A percentile compares a stretch with the other conserved stretches of the same genome.
These are phyloP conservation scores for Parietichytrium sp. DNA, from an alignment of 108 stramenopile species.

Conservation along the genomic window DNA sequence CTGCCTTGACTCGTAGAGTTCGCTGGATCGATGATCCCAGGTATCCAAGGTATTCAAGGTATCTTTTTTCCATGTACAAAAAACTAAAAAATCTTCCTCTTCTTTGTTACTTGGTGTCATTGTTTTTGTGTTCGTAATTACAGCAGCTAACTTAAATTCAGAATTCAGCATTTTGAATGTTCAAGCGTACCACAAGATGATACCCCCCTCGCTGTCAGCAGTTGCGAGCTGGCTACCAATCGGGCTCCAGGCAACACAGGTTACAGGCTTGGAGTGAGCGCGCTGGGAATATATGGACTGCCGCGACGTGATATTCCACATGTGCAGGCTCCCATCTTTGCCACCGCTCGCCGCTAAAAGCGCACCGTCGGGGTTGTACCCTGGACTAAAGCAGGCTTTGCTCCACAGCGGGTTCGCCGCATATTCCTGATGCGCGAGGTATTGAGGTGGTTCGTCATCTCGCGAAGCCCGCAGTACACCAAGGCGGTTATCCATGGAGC, in stretches of 20 bases:
- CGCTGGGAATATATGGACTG: neutral
- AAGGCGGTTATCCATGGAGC: slow-evolving; percentile 3
- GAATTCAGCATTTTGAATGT: too few relatives aligned
- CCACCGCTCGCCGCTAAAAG: neutral
- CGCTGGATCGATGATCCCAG: too few relatives aligned
- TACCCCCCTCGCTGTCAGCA: neutral
- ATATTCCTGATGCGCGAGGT: neutral
- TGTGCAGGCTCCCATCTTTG: neutral
- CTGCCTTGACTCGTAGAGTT: too few relatives aligned
- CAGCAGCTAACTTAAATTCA: too few relatives aligned
- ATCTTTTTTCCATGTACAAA: too few relatives aligned
- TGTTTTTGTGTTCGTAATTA: too few relatives aligned
- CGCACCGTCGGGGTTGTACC: neutral
- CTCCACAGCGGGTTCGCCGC: slow-evolving; percentile 16
- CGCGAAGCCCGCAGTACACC: neutral
- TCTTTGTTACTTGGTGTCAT: too few relatives aligned
- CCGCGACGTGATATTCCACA: neutral
- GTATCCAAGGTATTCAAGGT: too few relatives aligned
- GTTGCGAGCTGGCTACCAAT: slow-evolving; percentile 8
- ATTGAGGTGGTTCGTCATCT: slow-evolving; percentile 13
- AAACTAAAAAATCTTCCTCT: too few relatives aligned
- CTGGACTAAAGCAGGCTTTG: slow-evolving; percentile 31
- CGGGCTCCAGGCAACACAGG: slow-evolving; percentile 31
- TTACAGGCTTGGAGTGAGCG: slow-evolving; percentile 3
- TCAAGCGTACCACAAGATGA: slow-evolving; percentile 14